A percentile compares a stretch with the other conserved stretches of the same genome.
Evolutionary conservation across 139 green algal species (phyloP).

Genomic region (Spirogloea muscicola): DNA sequence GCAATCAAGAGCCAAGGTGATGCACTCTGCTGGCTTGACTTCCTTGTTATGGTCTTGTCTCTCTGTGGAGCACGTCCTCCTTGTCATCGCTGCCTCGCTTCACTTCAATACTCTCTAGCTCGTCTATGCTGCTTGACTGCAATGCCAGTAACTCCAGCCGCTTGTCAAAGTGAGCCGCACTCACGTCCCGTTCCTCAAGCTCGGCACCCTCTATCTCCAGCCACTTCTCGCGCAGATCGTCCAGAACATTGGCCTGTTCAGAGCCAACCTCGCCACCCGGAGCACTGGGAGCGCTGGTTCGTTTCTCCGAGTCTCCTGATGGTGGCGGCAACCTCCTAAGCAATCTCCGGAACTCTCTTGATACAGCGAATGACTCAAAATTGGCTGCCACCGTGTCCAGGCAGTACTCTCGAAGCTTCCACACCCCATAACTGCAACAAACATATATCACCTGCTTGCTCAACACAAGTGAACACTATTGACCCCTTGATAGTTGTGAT

Average conservation of each 20-base stretch:
- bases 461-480: no score
- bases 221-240: slow-evolving; percentile 48
- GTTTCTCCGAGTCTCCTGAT: slow-evolving; percentile 5
- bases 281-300: slow-evolving; percentile 16
- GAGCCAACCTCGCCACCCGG: neutral
- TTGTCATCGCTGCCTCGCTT: no score
- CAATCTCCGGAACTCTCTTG: slow-evolving; percentile 18
- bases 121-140: no score
- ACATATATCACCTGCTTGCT: no score
- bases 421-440: slow-evolving; percentile 41
- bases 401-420: slow-evolving; percentile 36
- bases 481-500: no score
- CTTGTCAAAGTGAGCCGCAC: slow-evolving; percentile 35
- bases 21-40: no score
- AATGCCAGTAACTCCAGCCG: slow-evolving; percentile 10
- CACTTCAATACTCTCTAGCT: no score
- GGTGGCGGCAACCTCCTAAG: slow-evolving; percentile 12
- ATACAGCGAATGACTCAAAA: slow-evolving; percentile 41
- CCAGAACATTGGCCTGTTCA: slow-evolving; percentile 32
- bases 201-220: slow-evolving; percentile 43
- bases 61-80: no score
- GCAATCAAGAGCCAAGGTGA: no score
- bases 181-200: slow-evolving; percentile 35
- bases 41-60: no score
- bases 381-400: slow-evolving; percentile 39